These are phyloP conservation scores for Candida sp. DNA, from an alignment of 1,139 yeast species.

Conservation along the genomic window DNA sequence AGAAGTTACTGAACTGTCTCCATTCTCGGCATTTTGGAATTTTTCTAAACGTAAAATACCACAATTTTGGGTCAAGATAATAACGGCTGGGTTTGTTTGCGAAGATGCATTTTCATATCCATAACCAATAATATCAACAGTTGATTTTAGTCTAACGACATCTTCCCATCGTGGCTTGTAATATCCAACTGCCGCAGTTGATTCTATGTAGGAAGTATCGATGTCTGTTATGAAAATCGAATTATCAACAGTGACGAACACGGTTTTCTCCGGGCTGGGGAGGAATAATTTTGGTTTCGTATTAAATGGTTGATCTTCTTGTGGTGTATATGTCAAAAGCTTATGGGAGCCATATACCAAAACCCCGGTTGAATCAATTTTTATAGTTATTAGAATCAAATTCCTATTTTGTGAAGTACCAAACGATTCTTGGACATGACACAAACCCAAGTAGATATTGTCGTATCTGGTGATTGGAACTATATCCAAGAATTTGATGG, in stretches of 20 bases:
- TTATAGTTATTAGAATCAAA: conserved; percentile 53
- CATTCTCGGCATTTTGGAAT: conserved; percentile 20
- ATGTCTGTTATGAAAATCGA: conserved; percentile 68
- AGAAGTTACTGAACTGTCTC: conserved; percentile 9
- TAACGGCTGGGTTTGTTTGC: conserved; percentile 37
- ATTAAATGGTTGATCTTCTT: conserved; percentile 4
- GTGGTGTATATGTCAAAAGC: conserved; percentile 26
- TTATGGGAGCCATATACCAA: conserved; percentile 60
- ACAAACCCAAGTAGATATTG: conserved; percentile 48
- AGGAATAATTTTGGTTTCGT: conserved; percentile 50
- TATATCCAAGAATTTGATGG: conserved; percentile 51
- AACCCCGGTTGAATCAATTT: conserved; percentile 51
- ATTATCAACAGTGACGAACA: conserved; percentile 59
- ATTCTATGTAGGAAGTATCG: conserved; percentile 32
- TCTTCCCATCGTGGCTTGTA: conserved; percentile 78
- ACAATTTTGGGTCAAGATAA: conserved; percentile 50
- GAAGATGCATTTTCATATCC: conserved; percentile 47
- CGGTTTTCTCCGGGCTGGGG: conserved; percentile 61
- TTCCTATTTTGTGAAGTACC: conserved; percentile 13
- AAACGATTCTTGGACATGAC: conserved; percentile 23
- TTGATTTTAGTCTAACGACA: conserved; percentile 51
- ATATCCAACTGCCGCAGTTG: conserved; percentile 30
- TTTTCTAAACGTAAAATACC: conserved; percentile 67
- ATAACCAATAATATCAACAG: conserved; percentile 56
- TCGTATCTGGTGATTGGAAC: conserved; percentile 33